phyloP scores from a whole-genome alignment of 129 eudicot species.

The Flaveria bidentis region DNA sequence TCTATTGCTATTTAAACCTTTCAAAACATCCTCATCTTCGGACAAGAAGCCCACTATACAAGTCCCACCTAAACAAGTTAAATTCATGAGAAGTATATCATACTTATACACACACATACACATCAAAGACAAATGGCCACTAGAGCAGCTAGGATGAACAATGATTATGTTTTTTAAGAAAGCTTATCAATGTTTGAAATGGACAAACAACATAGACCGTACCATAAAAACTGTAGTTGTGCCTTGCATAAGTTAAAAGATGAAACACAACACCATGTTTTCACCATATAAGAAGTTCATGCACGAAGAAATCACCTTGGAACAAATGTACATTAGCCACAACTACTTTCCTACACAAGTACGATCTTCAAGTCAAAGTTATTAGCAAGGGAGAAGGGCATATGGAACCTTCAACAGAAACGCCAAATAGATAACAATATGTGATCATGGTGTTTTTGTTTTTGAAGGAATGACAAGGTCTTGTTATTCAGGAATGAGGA shows the following conservation, averaged over 20 bases:
- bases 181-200: slow-evolving; percentile 9
- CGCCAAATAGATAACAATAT: neutral
- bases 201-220: slow-evolving; percentile 15
- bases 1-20: neutral
- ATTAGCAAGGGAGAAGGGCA: neutral
- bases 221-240: slow-evolving; percentile 19
- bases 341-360: slow-evolving; percentile 15
- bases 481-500: neutral
- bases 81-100: neutral
- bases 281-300: slow-evolving; percentile 30
- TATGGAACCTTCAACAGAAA: neutral
- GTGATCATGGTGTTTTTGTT: neutral
- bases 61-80: neutral
- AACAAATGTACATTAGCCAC: slow-evolving; percentile 15
- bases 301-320: slow-evolving; percentile 20
- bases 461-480: too few species aligned
- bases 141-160: neutral
- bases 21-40: neutral
- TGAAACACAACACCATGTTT: neutral
- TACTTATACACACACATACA: too few species aligned
- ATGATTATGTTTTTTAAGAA: slow-evolving; percentile 2
- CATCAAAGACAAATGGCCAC: slow-evolving; percentile 5
- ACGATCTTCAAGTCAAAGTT: slow-evolving; percentile 2
- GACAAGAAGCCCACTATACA: neutral
- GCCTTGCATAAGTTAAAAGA: slow-evolving; percentile 11